These are phyloP conservation scores for Aspergillus nomiae DNA, from an alignment of 2,329 filamentous ascomycete genomes.

Conservation along the genomic window DNA sequence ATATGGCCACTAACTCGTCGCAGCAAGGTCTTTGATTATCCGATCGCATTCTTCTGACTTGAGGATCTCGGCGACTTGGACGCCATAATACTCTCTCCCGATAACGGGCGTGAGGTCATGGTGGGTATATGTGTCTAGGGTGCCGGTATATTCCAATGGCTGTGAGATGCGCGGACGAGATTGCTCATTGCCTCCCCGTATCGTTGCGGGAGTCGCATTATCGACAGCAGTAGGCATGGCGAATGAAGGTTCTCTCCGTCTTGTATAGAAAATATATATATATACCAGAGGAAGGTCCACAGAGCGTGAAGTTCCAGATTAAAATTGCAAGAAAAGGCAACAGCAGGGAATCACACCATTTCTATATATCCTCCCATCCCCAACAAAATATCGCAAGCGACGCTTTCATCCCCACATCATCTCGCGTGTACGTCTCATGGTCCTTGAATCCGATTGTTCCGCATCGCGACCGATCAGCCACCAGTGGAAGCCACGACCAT, in stretches of 20 bases:
- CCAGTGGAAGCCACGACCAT: background rate
- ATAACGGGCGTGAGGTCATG: slow-evolving; percentile 47
- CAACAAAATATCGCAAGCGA: too few species aligned
- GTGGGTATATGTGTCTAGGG: slow-evolving; percentile 40
- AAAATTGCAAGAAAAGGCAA: background rate
- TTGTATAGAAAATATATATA: background rate
- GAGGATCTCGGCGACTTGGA: slow-evolving; percentile 54
- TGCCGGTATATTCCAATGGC: slow-evolving; percentile 42
- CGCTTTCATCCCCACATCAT: background rate
- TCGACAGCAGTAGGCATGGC: slow-evolving; percentile 22
- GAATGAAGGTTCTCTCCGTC: background rate
- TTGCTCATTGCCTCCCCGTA: slow-evolving; percentile 25
- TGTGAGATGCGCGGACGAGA: slow-evolving; percentile 26
- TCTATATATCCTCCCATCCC: background rate
- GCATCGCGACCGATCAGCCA: background rate
- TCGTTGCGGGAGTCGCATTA: slow-evolving; percentile 7
- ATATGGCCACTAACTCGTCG: slow-evolving; percentile 56
- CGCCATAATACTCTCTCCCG: slow-evolving; percentile 41
- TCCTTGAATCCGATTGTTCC: background rate
- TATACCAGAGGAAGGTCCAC: background rate
- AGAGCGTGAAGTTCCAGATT: background rate
- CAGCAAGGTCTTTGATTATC: slow-evolving; percentile 65
- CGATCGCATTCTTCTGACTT: slow-evolving; percentile 63
- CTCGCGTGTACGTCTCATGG: background rate
- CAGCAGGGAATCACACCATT: background rate